A percentile compares a stretch with the other conserved stretches of the same genome.
Evolutionary conservation across 2,329 filamentous ascomycete genomes (phyloP).

Genomic region (Pseudogymnoascus sp.): DNA sequence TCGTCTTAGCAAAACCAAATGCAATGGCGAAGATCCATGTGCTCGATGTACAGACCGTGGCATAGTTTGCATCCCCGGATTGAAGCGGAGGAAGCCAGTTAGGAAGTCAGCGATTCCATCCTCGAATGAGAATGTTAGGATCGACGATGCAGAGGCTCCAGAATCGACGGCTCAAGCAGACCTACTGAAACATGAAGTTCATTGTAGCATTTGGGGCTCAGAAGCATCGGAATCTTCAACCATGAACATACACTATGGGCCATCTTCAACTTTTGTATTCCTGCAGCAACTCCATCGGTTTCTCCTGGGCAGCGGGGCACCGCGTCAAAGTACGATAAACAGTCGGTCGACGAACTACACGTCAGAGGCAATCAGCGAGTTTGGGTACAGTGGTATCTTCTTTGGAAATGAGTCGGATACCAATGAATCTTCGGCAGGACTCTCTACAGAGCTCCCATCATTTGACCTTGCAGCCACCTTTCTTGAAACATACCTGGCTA

Average conservation of each 20-base stretch:
- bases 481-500: conserved; percentile 5
- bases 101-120: not conserved
- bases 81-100: not conserved
- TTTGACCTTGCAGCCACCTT: conserved; percentile 8
- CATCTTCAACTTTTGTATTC: conserved; percentile 11
- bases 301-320: not conserved
- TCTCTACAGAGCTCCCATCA: not conserved
- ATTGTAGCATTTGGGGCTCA: conserved; percentile 9
- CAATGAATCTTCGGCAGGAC: not conserved
- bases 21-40: conserved; percentile 10
- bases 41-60: conserved; percentile 5
- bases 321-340: conserved; percentile 5
- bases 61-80: conserved; percentile 9
- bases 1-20: conserved; percentile 10
- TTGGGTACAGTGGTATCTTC: conserved; percentile 10
- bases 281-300: conserved; percentile 12
- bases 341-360: conserved; percentile 4
- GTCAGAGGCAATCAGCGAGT: conserved; percentile 9
- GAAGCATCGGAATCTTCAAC: conserved; percentile 8
- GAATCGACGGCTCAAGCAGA: not conserved
- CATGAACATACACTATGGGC: conserved; percentile 10
- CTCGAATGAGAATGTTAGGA: not conserved
- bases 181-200: conserved; percentile 6
- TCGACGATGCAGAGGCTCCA: not conserved
- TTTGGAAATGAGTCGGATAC: conserved; percentile 8